These are phyloP conservation scores for Boletus pseudo-olivaceus DNA, from an alignment of 768 basidiomycete species.

Conservation along the genomic window DNA sequence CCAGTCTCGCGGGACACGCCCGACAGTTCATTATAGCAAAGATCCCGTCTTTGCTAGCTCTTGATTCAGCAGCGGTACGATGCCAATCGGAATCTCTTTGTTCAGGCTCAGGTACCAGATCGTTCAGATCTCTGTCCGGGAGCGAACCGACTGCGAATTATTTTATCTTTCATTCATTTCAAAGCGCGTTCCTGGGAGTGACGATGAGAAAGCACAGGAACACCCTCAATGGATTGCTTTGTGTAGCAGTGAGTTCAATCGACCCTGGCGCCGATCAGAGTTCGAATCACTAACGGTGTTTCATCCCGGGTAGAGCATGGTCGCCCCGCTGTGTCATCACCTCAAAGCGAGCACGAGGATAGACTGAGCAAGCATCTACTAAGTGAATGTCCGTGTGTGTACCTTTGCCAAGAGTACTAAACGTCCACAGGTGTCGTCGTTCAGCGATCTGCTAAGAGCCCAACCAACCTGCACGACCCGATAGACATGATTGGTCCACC, in stretches of 20 bases:
- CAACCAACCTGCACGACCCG: conserved; percentile 18
- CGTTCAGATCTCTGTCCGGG: conserved; percentile 59
- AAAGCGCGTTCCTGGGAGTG: conserved; percentile 38
- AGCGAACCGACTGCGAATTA: conserved; percentile 77
- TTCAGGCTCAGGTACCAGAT: conserved; percentile 8
- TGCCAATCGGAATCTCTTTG: conserved; percentile 1
- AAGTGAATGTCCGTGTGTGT: conserved; percentile 37
- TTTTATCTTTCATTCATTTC: conserved; percentile 73
- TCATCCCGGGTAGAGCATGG: conserved; percentile 51
- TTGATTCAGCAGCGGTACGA: conserved; percentile 66
- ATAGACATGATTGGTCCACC: conserved; percentile 18
- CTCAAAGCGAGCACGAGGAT: conserved; percentile 34
- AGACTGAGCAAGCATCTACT: conserved; percentile 62
- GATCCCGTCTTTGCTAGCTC: conserved; percentile 54
- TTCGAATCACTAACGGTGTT: background rate
- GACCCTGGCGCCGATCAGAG: background rate
- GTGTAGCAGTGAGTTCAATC: conserved; percentile 49
- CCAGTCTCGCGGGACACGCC: conserved; percentile 35
- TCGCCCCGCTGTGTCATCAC: conserved; percentile 38
- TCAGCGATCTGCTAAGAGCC: conserved; percentile 21
- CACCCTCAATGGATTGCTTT: conserved; percentile 68
- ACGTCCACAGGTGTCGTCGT: conserved; percentile 29
- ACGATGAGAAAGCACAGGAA: conserved; percentile 41
- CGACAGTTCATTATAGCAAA: conserved; percentile 66
- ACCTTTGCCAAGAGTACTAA: conserved; percentile 3